Base-by-base conservation (phyloP, 2,329 filamentous ascomycete species). In the Rosellinia necatrix region DNA sequence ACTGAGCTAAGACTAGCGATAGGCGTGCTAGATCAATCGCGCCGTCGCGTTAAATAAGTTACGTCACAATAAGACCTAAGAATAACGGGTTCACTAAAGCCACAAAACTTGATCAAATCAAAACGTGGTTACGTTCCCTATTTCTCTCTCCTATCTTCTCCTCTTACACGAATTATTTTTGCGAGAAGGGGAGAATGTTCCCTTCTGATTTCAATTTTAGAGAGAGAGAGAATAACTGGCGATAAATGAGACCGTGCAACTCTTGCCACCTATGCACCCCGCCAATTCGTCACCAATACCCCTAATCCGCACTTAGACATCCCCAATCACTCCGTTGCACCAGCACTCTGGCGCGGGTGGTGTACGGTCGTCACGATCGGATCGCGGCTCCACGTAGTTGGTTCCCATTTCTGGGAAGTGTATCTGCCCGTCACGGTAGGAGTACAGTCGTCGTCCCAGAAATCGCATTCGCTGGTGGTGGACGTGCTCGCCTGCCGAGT, bases 331-430 rank as follows among this genome's bases (percentile, higher is more conserved):
- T n/a, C n/a, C n/a, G n/a, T n/a, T n/a, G n/a, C n/a, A n/a, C n/a
- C n/a, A n/a, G n/a, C n/a, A n/a, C n/a, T n/a, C 13, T 32, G 22
- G 6, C 9, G 38, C 17, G 41, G 32, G n/a, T 21, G 2, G 3
- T 13, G 30, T 3, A 41, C 6, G n/a, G 47, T 58, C 21, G 37
- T 47, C 13, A 46, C 41, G 22, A 43, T 27, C 3, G 53, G 50
- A 24, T 53, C 53, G 7, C 27, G 40, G 22, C 47, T 48, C 50
- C 42, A 51, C n/a, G 53, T 38, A 12, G 47, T 41, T 3, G 54
- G 19, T 22, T 29, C 40, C 38, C 27, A 44, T 17, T 40, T 49
- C 49, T n/a, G 40, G 2, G 41, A 52, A 1, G 47, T 60, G 17
- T 22, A 30, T 21, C 34, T 30, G 8, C 4, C 32, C 6, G 55